A percentile compares a stretch with the other conserved stretches of the same genome.
These are phyloP conservation scores for Phyllosticta citribraziliensis DNA, from an alignment of 2,329 filamentous ascomycete species.

Conservation along the genomic window DNA sequence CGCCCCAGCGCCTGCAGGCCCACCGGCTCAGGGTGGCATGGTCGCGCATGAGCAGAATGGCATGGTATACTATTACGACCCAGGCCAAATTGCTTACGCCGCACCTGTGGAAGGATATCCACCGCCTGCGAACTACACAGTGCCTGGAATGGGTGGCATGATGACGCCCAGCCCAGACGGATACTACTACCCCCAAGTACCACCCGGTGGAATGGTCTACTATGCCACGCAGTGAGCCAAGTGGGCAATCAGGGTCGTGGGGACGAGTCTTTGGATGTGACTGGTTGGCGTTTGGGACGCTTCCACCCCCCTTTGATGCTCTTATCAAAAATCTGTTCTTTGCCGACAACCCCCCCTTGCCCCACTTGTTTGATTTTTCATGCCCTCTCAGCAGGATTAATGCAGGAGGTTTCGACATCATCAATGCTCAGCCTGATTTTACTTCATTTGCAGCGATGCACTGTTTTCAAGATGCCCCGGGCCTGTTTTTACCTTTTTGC, in stretches of 20 bases:
- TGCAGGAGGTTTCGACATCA: neutral
- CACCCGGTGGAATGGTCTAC: conserved; percentile 41
- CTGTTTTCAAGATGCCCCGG: neutral
- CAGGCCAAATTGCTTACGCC: conserved; percentile 50
- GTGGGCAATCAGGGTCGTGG: neutral
- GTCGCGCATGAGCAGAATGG: conserved; percentile 86
- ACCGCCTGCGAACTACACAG: conserved; percentile 40
- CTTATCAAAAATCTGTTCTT: no score
- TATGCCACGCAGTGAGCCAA: conserved; percentile 38
- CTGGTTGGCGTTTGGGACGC: neutral
- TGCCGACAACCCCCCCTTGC: no score
- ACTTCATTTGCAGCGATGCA: neutral
- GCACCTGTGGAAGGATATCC: conserved; percentile 35
- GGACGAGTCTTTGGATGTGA: neutral
- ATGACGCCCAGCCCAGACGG: conserved; percentile 52
- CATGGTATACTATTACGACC: conserved; percentile 91
- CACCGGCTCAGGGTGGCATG: conserved; percentile 40
- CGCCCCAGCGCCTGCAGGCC: conserved; percentile 16
- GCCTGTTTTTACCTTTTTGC: neutral
- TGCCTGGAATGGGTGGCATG: conserved; percentile 66
- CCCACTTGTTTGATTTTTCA: no score
- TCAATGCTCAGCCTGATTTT: neutral
- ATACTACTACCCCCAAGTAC: conserved; percentile 48
- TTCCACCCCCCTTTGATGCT: neutral
- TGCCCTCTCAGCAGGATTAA: neutral